Base-by-base conservation (phyloP, 2,329 filamentous ascomycete species). In the Apiospora arundinis region DNA sequence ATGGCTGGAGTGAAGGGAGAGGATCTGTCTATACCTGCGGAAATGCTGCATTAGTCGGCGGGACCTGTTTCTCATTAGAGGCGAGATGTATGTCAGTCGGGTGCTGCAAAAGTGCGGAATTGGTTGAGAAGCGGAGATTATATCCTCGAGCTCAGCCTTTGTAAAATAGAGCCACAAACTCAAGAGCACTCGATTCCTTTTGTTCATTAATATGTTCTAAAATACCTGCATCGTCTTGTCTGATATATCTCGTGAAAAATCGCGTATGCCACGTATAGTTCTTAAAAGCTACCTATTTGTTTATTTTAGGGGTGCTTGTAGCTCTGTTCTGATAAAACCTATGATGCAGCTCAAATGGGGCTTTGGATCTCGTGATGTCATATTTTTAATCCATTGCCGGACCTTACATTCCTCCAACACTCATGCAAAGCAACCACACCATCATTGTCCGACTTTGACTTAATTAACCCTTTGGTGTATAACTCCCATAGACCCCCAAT, bases 151-250 rank as follows among this genome's bases (percentile, higher is more conserved):
- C 84, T 84, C 82, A 83, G 83, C 83, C 84, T 85, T 84, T 89
- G 87, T 89, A 90, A 90, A 89, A 87, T 89, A 89, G 87, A 89
- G 87, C 83, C 82, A 80, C 86, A 86, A 85, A 86, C 86, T 88
- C 86, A 88, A 89, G 85, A 88, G 85, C 85, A 87, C 86, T 88
- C 85, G 83, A 87, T 89, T 89, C 84, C 84, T 84, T 89, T 88
- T 87, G 86, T 88, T 83, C 80, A 80, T 76, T 78, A 76, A 73
- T 68, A 23, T 44, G 67, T 65, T 67, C 65, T 46, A 67, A 67
- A 67, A 67, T 21, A 44, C 40, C 65, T 18, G 37, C 23, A 56
- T 25, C 67, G 32, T 69, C n/a, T 69, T 69, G 32, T 68, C 3
- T 37, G 66, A 37, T 12, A 45, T 9, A 8, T 45, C 42, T 21